A percentile compares a stretch with the other conserved stretches of the same genome.
Conservation (phyloP, 768 basidiomycete genomes). For the Amanita rubescens region DNA sequence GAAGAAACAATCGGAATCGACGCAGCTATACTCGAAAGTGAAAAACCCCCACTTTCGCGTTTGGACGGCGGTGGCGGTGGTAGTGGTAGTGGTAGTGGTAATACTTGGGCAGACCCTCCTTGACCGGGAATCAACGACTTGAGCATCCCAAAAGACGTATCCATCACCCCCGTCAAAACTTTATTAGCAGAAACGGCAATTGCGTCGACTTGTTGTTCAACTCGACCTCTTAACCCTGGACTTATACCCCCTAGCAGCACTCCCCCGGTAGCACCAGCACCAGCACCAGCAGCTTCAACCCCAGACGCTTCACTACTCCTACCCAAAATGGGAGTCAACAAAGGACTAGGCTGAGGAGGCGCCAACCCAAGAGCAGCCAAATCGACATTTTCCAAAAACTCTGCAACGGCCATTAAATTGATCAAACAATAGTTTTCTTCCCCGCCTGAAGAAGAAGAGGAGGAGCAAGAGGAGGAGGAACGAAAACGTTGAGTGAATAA, state of each 20-base stretch:
- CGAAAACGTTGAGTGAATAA: constrained; percentile 56
- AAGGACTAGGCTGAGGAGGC: too few species aligned
- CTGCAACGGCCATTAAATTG: constrained; percentile 91
- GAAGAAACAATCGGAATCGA: constrained; percentile 51
- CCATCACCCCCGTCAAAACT: constrained; percentile 84
- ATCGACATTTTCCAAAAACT: constrained; percentile 94
- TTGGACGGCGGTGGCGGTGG: neutral
- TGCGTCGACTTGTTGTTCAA: constrained; percentile 74
- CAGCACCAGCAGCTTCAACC: neutral
- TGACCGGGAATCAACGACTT: constrained; percentile 58
- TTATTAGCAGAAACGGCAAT: constrained; percentile 79
- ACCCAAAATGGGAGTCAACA: constrained; percentile 76
- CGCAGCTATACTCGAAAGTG: constrained; percentile 61
- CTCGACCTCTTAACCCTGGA: constrained; percentile 56
- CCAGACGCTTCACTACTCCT: constrained; percentile 43
- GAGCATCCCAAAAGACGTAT: constrained; percentile 83
- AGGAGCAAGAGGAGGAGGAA: too few species aligned
- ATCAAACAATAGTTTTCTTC: constrained; percentile 92
- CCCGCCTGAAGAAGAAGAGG: too few species aligned
- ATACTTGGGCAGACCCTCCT: too few species aligned
- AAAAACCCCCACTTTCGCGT: constrained; percentile 74
- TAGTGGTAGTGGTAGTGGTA: neutral
- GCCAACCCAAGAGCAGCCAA: constrained; percentile 57
- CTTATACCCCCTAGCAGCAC: too few species aligned
- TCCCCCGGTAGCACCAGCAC: neutral